Evolutionary conservation across 176 grass and related monocot genomes (phyloP).

Genomic region (Phoenix dactylifera): DNA sequence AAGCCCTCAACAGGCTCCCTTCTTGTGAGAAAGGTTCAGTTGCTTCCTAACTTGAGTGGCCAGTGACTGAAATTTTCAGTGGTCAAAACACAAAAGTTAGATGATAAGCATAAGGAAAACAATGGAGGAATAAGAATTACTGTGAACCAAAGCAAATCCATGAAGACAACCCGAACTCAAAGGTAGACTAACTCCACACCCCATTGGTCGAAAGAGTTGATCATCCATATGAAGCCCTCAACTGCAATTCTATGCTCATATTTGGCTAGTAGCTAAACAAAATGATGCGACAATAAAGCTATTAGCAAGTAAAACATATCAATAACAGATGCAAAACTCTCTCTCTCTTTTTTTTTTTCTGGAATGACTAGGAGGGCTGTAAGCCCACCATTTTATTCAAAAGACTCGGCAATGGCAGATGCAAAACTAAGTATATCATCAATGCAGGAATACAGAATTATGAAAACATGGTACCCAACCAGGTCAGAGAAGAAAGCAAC

Average conservation of each 20-base stretch:
- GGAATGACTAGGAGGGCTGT: too few relatives aligned
- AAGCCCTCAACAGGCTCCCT: conserved; percentile 49
- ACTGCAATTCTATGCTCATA: conserved; percentile 87
- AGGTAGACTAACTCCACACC: conserved; percentile 57
- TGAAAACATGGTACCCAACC: background rate
- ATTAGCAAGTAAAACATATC: background rate
- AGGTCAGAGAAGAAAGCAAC: background rate
- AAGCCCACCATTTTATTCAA: too few relatives aligned
- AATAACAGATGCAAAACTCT: background rate
- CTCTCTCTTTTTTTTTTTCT: too few relatives aligned
- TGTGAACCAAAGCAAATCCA: too few relatives aligned
- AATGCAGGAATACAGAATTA: background rate
- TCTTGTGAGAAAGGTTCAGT: conserved; percentile 45
- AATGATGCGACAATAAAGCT: background rate
- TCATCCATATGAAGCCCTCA: conserved; percentile 92
- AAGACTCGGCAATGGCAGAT: background rate
- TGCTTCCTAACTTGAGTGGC: conserved; percentile 83
- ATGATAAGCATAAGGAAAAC: too few relatives aligned
- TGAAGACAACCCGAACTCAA: background rate
- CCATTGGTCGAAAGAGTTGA: conserved; percentile 97
- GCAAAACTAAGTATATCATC: background rate
- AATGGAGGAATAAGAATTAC: too few relatives aligned
- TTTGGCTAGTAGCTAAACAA: conserved; percentile 71
- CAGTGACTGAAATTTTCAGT: conserved; percentile 49
- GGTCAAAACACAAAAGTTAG: background rate